Conservation (phyloP, 371 early-diverging fungal genomes). For the Mortierella sp. region DNA sequence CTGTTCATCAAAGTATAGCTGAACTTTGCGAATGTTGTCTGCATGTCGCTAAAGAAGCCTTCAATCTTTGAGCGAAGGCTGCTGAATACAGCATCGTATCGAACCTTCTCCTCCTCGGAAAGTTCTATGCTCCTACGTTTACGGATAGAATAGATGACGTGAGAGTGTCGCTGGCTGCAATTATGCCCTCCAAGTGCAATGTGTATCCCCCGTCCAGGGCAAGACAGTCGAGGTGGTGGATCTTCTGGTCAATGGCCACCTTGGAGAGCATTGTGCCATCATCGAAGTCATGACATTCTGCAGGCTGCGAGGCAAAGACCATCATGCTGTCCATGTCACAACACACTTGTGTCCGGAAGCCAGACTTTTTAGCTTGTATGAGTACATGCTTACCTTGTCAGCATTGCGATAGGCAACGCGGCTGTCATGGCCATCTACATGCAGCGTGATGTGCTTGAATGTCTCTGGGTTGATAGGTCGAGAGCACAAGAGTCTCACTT, state of each 20-base stretch:
- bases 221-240: slow-evolving; percentile 20
- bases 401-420: not conserved
- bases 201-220: slow-evolving; percentile 21
- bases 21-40: slow-evolving; percentile 13
- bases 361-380: not conserved
- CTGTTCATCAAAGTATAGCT: slow-evolving; percentile 7
- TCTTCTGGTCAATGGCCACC: slow-evolving; percentile 11
- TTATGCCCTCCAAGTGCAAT: not conserved
- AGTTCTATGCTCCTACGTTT: too few relatives aligned
- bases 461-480: slow-evolving; percentile 1
- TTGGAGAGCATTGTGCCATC: slow-evolving; percentile 9
- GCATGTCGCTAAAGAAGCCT: slow-evolving; percentile 13
- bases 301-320: slow-evolving; percentile 49
- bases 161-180: not conserved
- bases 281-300: not conserved
- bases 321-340: slow-evolving; percentile 7
- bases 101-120: too few relatives aligned
- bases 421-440: slow-evolving; percentile 12
- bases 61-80: slow-evolving; percentile 20
- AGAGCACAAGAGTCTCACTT: not conserved
- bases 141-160: not conserved
- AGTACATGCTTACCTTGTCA: slow-evolving; percentile 8
- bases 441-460: slow-evolving; percentile 6
- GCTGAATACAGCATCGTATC: slow-evolving; percentile 8
- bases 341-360: slow-evolving; percentile 12